Conservation (phyloP, 148 eudicot species). For the Diospyros kaki region DNA sequence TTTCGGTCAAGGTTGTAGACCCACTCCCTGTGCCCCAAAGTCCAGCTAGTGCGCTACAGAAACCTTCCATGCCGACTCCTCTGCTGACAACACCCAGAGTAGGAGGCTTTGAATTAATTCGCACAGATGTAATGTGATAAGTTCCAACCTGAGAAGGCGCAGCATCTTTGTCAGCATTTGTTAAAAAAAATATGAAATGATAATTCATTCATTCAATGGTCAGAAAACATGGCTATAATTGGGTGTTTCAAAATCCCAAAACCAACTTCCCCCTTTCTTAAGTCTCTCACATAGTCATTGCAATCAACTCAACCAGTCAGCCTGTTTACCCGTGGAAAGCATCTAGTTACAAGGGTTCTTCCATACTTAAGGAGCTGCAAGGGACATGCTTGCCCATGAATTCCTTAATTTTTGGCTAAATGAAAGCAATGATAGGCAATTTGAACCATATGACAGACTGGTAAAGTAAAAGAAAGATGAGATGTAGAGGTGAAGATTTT, state of each 20-base stretch:
- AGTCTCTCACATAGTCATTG: background rate
- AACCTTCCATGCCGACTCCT: slow-evolving; percentile 94
- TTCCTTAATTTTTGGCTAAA: background rate
- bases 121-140: slow-evolving; percentile 67
- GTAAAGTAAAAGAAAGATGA: background rate
- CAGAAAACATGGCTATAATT: slow-evolving; percentile 1
- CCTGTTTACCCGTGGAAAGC: background rate
- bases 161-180: slow-evolving; percentile 7
- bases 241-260: background rate
- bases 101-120: slow-evolving; percentile 71
- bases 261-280: background rate
- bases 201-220: background rate
- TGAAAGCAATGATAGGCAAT: slow-evolving; percentile 1
- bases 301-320: background rate
- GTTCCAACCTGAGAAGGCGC: slow-evolving; percentile 58
- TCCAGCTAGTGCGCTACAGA: slow-evolving; percentile 86
- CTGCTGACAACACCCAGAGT: slow-evolving; percentile 72
- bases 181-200: background rate
- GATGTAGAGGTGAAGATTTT: background rate
- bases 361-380: slow-evolving; percentile 6
- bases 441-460: background rate
- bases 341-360: background rate
- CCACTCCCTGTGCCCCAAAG: slow-evolving; percentile 96
- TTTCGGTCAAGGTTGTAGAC: slow-evolving; percentile 85
- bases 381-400: background rate